Evolutionary conservation across 1,284 basidiomycete genomes (phyloP).

Genomic region (Porodaedalea pini): DNA sequence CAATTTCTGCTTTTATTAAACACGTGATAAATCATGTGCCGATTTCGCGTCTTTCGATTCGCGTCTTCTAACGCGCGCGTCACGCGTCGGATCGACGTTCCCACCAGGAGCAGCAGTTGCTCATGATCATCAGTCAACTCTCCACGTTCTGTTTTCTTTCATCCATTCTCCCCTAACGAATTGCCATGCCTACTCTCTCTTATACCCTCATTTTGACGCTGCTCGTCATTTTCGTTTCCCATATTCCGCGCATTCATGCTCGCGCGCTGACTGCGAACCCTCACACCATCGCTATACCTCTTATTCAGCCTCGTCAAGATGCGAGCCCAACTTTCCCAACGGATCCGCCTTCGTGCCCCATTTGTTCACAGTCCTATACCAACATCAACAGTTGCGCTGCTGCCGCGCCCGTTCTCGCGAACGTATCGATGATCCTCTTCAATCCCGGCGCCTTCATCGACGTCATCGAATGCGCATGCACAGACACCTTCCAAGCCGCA

Average conservation of each 20-base stretch:
- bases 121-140: neutral
- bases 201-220: neutral
- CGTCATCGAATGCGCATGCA: constrained; percentile 65
- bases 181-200: neutral
- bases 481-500: constrained; percentile 59
- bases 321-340: constrained; percentile 48
- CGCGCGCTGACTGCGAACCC: neutral
- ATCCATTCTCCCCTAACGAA: neutral
- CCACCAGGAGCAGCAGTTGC: constrained; percentile 6
- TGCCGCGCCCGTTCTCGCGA: constrained; percentile 56
- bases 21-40: constrained; percentile 4
- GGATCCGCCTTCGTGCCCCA: constrained; percentile 49
- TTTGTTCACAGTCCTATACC: constrained; percentile 48
- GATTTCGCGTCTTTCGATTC: constrained; percentile 7
- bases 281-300: neutral
- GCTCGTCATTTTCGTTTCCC: constrained; percentile 27
- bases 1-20: neutral
- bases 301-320: constrained; percentile 1
- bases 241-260: neutral
- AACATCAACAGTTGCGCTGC: constrained; percentile 54
- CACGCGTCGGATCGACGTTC: constrained; percentile 1
- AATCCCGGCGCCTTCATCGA: constrained; percentile 60
- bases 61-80: neutral
- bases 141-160: neutral
- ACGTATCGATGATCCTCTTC: constrained; percentile 56